Percentiles rank a stretch among this genome's conserved stretches.
Evolutionary conservation across 208 protist species (phyloP).

Genomic region (Novymonas esmeraldas): DNA sequence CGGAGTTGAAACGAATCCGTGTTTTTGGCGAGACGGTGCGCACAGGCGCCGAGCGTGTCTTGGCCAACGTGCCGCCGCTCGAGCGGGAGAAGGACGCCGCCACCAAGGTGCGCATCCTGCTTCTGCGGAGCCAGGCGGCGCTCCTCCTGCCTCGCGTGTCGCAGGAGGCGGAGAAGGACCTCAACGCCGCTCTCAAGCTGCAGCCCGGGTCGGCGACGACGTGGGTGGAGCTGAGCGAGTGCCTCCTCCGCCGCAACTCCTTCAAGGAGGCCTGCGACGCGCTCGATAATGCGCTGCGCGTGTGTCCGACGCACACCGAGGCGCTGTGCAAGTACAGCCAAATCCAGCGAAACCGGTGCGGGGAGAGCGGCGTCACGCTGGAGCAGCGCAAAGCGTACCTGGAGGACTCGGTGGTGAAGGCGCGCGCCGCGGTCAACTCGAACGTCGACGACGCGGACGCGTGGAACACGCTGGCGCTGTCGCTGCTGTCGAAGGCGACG

Average conservation of each 20-base stretch:
- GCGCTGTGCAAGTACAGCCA: conserved; percentile 87
- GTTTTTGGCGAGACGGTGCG: conserved; percentile 64
- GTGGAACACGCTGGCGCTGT: conserved; percentile 74
- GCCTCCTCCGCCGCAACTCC: conserved; percentile 70
- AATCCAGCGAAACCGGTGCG: conserved; percentile 75
- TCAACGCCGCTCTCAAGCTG: conserved; percentile 79
- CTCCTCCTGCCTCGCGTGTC: conserved; percentile 75
- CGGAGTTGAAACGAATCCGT: conserved; percentile 51
- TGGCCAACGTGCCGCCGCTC: conserved; percentile 48
- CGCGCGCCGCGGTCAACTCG: conserved; percentile 52
- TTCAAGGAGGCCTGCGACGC: conserved; percentile 79
- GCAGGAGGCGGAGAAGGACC: conserved; percentile 73
- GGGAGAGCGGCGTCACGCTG: conserved; percentile 43
- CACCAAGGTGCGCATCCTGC: conserved; percentile 63
- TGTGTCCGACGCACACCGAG: conserved; percentile 40
- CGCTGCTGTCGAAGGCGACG: conserved; percentile 68
- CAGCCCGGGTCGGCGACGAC: conserved; percentile 43
- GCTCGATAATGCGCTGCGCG: conserved; percentile 67
- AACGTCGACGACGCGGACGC: conserved; percentile 57
- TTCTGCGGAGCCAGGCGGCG: conserved; percentile 59
- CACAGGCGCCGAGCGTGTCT: conserved; percentile 48
- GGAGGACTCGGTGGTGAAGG: conserved; percentile 59
- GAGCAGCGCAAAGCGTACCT: conserved; percentile 52
- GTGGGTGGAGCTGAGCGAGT: conserved; percentile 85
- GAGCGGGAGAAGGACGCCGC: conserved; percentile 48